Base-by-base conservation (phyloP, 352 stramenopile species). In the Phytophthora tentaculata region DNA sequence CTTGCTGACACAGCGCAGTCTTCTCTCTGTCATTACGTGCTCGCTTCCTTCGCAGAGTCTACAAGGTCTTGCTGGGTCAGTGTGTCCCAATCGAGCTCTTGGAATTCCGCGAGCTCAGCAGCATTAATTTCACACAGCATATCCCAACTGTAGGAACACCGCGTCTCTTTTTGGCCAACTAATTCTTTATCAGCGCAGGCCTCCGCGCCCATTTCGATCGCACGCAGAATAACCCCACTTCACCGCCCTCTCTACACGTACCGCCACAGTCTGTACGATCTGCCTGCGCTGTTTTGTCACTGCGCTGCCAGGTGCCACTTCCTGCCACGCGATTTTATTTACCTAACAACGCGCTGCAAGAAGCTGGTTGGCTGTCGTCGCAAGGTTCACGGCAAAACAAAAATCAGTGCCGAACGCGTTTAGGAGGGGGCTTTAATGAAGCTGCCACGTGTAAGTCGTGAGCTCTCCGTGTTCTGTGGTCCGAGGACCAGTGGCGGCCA, bases 21-120 rank as follows among this genome's bases (percentile, higher is more conserved):
- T 9, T 3, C 43, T 23, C 17, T 67, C 49, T 9, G 44, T 20
- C 51, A 60, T 59, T 14, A 22, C 7, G 19, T 66, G 59, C 12
- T 66, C 49, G 1, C 2, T 14, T 1, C 10, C n/a, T 16, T 59
- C 22, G 47, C 37, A 66, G 13, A 59, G 5, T 14, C 14, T 10
- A 22, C 49, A 56, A n/a, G 1, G 20, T 0, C 41, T 17, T 2
- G 9, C 24, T 44, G 50, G 51, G 51, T 61, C 50, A n/a, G 50
- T 67, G 20, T 67, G 50, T 5, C 1, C 22, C 1, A 67, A 24
- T 13, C 39, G 37, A 0, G 37, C 4, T 65, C 35, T 51, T 53
- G 35, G 24, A 65, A 58, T 17, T 58, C 58, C 5, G 12, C 37
- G 2, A 66, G n/a, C 17, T 43, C 35, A n/a, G 10, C 13, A 19